Percentiles rank a stretch among this genome's conserved stretches.
Evolutionary conservation across 345 rosid species (phyloP).

Genomic region (Lepidium aucheri): DNA sequence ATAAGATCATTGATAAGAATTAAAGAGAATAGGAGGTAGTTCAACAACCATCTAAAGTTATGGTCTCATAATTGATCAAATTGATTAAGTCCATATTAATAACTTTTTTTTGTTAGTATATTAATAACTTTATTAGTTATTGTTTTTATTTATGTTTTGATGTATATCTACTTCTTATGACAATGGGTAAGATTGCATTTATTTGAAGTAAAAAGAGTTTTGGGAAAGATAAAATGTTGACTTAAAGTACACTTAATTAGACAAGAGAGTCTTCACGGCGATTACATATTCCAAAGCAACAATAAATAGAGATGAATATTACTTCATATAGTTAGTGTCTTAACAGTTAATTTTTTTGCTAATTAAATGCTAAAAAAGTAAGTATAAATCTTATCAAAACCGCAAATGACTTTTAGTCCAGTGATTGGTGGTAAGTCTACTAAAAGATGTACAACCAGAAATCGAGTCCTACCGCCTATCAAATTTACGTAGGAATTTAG

Average conservation of each 20-base stretch:
- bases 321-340: neutral
- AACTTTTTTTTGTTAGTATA: no score
- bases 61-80: neutral
- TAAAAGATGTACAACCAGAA: no score
- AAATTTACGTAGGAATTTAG: no score
- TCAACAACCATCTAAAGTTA: neutral
- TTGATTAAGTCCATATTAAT: no score
- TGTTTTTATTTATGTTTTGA: no score
- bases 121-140: no score
- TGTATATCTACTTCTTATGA: no score
- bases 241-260: neutral
- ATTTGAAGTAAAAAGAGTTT: neutral
- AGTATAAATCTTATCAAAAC: neutral
- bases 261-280: slow-evolving; percentile 15
- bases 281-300: slow-evolving; percentile 9
- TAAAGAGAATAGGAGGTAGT: neutral
- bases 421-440: no score
- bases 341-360: neutral
- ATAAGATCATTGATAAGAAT: neutral
- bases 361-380: slow-evolving; percentile 1
- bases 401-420: no score
- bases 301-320: neutral
- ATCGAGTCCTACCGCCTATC: no score
- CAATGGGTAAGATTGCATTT: neutral
- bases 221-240: slow-evolving; percentile 4